Evolutionary conservation across 495 filamentous ascomycete species (phyloP).

Genomic region (Trichoderma asperelloides): DNA sequence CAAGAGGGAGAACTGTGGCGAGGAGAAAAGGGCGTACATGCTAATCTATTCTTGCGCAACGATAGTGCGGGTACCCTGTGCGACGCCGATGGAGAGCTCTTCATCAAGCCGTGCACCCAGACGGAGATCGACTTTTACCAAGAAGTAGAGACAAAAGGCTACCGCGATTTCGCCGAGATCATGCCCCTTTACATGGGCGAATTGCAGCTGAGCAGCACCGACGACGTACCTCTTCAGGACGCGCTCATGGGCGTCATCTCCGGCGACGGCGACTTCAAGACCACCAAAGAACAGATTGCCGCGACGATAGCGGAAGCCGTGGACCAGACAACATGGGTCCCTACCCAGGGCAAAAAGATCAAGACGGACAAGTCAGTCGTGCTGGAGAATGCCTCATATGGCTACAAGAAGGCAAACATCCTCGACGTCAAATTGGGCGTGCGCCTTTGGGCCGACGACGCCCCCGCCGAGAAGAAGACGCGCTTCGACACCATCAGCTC

Average conservation of each 20-base stretch:
- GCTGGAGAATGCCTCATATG: constrained; percentile 74
- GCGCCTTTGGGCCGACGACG: constrained; percentile 78
- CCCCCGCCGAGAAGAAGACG: constrained; percentile 62
- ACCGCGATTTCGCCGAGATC: constrained; percentile 63
- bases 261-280: constrained; percentile 32
- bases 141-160: constrained; percentile 43
- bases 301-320: constrained; percentile 17
- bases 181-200: constrained; percentile 84
- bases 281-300: constrained; percentile 30
- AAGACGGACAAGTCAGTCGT: constrained; percentile 72
- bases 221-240: constrained; percentile 40
- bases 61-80: constrained; percentile 83
- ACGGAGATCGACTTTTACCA: constrained; percentile 92
- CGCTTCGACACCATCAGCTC: constrained; percentile 71
- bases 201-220: constrained; percentile 44
- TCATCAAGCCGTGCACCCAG: constrained; percentile 90
- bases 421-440: constrained; percentile 87
- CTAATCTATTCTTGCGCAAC: neutral
- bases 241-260: constrained; percentile 38
- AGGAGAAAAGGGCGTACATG: neutral
- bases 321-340: constrained; percentile 17
- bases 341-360: constrained; percentile 45
- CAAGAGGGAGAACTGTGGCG: neutral
- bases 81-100: constrained; percentile 71
- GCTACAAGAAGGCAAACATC: constrained; percentile 83